Base-by-base conservation (phyloP, 164 flowering plant species). In the Stephania japonica region DNA sequence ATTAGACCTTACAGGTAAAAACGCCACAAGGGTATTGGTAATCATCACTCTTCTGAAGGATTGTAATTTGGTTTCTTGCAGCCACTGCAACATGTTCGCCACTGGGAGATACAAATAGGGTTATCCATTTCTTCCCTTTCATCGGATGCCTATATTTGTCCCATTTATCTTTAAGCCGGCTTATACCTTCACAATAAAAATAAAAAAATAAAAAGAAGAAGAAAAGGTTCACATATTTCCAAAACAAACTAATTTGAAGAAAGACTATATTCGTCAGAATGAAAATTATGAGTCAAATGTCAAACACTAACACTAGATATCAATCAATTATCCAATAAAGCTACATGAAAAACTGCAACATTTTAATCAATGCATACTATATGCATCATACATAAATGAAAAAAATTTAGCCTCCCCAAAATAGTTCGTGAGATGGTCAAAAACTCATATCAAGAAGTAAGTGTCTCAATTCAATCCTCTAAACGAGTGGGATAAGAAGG, bases 81-180 rank as follows among this genome's bases (percentile, higher is more conserved):
- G 92, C 92, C n/a, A 95, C 89, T 75, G 99, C 98, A 77, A 95
- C 90, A 74, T 72, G 82, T 74, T 90, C 91, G 42, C 90, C 98
- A 6, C 80, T 82, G 3, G 88, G 83, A 65, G 99, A 93, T 47
- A 91, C 80, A 77, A 89, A 90, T 78, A 93, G 76, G 26, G 92
- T 88, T 32, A 79, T 75, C 75, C 41, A 79, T 71, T 74, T 86
- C 82, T 81, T 85, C 80, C 74, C 61, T 75, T 78, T 86, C 74
- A 69, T 84, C 5, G 85, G 90, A 65, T 78, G 79, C 79, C 76
- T 85, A 64, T 78, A 78, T 41, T 75, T 81, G 9, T 75, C 78
- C 98, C 93, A 93, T 81, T 84, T 91, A 69, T 87, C 93, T 78
- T 85, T 91, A 12, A 93, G 77, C 73, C 83, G 87, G 62, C 79